Percentiles rank a stretch among this genome's conserved stretches.
Conservation (phyloP, 768 basidiomycete genomes). For the Porphyrellus cyaneotinctus region DNA sequence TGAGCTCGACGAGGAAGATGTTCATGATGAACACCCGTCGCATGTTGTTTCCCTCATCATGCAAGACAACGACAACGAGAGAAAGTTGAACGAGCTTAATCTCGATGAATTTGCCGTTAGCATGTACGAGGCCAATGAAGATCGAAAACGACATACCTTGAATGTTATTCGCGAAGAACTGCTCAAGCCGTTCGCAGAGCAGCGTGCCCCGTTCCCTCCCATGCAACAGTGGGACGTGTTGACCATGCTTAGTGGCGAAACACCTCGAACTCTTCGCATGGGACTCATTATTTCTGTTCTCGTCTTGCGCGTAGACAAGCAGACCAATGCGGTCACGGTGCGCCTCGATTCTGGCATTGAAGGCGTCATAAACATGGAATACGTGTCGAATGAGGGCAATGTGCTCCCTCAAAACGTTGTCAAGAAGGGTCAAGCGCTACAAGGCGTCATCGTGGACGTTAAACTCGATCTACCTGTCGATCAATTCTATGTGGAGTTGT, state of each 20-base stretch:
- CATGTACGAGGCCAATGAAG: slow-evolving; percentile 76
- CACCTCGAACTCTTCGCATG: slow-evolving; percentile 63
- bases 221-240: slow-evolving; percentile 78
- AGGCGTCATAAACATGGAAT: slow-evolving; percentile 62
- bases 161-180: slow-evolving; percentile 87
- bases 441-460: slow-evolving; percentile 72
- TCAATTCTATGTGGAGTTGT: slow-evolving; percentile 68
- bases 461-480: slow-evolving; percentile 59
- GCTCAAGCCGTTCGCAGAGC: slow-evolving; percentile 74
- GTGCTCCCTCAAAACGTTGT: slow-evolving; percentile 46
- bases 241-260: slow-evolving; percentile 96
- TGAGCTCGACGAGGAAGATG: slow-evolving; percentile 96
- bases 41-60: slow-evolving; percentile 84
- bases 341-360: slow-evolving; percentile 94
- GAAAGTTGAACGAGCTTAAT: slow-evolving; percentile 85
- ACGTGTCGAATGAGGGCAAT: slow-evolving; percentile 49
- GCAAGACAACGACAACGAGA: slow-evolving; percentile 71
- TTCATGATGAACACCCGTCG: slow-evolving; percentile 89
- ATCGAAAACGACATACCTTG: slow-evolving; percentile 85
- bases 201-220: slow-evolving; percentile 56
- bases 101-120: slow-evolving; percentile 95
- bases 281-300: slow-evolving; percentile 81
- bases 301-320: slow-evolving; percentile 48
- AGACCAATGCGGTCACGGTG: slow-evolving; percentile 48
- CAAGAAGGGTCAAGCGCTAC: slow-evolving; percentile 76